Conservation (phyloP, 441 rosid species). For the Metrosideros polymorpha region DNA sequence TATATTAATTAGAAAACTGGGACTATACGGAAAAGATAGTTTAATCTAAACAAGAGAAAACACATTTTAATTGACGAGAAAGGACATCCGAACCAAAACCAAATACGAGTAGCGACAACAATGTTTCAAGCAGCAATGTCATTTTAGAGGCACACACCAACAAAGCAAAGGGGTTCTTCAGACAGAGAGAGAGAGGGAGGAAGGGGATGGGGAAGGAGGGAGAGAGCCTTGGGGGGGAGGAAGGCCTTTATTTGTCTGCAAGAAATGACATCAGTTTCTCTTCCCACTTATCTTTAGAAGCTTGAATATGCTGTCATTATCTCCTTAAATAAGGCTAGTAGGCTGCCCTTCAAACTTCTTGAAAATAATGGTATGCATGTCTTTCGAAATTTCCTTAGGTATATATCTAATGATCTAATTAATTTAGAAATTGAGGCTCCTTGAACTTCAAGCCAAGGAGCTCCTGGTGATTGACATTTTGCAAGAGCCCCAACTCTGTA, state of each 20-base stretch:
- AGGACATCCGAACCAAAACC: neutral
- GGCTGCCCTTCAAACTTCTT: neutral
- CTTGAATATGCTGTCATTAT: neutral
- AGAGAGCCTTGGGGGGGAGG: neutral
- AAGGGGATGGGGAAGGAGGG: neutral
- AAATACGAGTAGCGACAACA: neutral
- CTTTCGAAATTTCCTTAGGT: neutral
- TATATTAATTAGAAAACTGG: neutral
- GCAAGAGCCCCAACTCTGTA: neutral
- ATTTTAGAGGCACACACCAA: neutral
- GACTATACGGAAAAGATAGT: neutral
- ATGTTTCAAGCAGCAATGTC: neutral
- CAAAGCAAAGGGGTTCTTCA: neutral
- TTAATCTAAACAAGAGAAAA: neutral
- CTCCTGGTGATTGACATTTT: neutral
- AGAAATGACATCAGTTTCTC: neutral
- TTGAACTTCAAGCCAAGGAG: neutral
- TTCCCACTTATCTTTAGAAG: neutral
- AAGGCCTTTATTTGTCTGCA: neutral
- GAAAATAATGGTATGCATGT: neutral
- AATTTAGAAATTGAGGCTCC: neutral
- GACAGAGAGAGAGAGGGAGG: neutral
- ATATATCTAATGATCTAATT: neutral
- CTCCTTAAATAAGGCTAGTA: neutral
- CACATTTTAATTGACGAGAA: neutral